These are phyloP conservation scores for Penicillium atrosanguineum DNA, from an alignment of 495 filamentous ascomycete genomes.

Conservation along the genomic window DNA sequence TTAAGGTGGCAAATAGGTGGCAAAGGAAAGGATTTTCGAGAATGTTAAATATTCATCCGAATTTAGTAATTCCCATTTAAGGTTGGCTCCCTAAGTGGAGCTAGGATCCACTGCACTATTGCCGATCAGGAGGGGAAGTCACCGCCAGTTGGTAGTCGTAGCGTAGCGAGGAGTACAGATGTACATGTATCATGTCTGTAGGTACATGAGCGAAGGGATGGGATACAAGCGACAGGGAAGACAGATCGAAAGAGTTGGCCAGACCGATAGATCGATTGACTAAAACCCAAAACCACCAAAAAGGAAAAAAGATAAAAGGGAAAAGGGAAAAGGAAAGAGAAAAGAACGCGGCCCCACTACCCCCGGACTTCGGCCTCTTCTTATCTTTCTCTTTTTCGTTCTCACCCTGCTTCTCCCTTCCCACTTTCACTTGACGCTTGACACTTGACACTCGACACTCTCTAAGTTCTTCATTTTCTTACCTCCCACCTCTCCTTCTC, in stretches of 20 bases:
- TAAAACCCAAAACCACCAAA: too few relatives aligned
- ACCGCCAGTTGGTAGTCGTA: neutral
- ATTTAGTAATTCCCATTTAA: neutral
- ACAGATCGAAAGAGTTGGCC: too few relatives aligned
- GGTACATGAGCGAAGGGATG: too few relatives aligned
- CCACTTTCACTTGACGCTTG: neutral
- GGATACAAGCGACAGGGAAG: too few relatives aligned
- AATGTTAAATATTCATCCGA: neutral
- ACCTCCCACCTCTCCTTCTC: slow-evolving; percentile 2
- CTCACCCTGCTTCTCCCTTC: neutral
- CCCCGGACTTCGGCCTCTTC: neutral
- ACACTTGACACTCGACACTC: neutral
- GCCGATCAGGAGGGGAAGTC: slow-evolving; percentile 18
- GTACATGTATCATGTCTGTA: too few relatives aligned
- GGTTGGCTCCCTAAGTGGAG: slow-evolving; percentile 21
- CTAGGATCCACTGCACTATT: slow-evolving; percentile 15
- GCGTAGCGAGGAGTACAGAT: too few relatives aligned
- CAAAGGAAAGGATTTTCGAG: neutral
- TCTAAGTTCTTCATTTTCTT: neutral
- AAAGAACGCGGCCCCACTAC: neutral
- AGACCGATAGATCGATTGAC: too few relatives aligned
- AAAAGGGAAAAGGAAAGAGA: too few relatives aligned
- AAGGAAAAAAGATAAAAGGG: too few relatives aligned
- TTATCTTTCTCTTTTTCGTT: neutral
- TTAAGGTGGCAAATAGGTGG: slow-evolving; percentile 4